phyloP scores from a whole-genome alignment of 2,329 filamentous ascomycete species.

The Xylariaceae sp. region DNA sequence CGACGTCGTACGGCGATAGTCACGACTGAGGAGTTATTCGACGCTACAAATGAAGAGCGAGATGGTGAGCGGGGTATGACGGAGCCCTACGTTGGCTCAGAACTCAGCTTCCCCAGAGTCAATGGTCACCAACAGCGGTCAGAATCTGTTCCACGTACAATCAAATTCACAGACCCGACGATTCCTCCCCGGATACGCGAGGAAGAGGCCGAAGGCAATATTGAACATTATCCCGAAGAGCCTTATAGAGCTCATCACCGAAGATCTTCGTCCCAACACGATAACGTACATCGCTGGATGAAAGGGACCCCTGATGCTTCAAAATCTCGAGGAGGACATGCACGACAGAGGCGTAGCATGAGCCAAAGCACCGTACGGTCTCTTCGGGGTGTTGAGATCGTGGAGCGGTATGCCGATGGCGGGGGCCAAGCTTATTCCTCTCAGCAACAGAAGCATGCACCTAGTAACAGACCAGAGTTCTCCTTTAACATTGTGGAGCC shows the following conservation, averaged over 20 bases:
- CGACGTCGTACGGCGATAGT: conserved; percentile 1
- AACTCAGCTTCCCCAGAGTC: background rate
- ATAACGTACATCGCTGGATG: conserved; percentile 11
- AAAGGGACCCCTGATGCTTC: background rate
- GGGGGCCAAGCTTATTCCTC: background rate
- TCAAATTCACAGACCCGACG: conserved; percentile 5
- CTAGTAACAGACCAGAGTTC: background rate
- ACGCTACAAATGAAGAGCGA: background rate
- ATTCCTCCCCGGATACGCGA: background rate
- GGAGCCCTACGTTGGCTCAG: background rate
- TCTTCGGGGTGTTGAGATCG: conserved; percentile 7
- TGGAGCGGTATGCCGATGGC: conserved; percentile 7
- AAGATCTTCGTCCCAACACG: conserved; percentile 5
- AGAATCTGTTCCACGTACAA: conserved; percentile 1
- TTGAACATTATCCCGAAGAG: conserved; percentile 4
- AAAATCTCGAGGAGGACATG: background rate
- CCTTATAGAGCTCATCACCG: background rate
- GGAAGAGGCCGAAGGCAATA: background rate
- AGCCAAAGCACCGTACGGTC: conserved; percentile 7
- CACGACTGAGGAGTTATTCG: conserved; percentile 1
- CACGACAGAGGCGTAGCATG: conserved; percentile 6
- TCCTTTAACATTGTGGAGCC: conserved; percentile 23
- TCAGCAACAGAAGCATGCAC: background rate
- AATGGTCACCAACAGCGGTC: background rate
- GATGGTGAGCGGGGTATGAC: background rate